Percentiles rank a stretch among this genome's conserved stretches.
Conservation (phyloP, 768 basidiomycete genomes). For the Tephrocybe sp. region DNA sequence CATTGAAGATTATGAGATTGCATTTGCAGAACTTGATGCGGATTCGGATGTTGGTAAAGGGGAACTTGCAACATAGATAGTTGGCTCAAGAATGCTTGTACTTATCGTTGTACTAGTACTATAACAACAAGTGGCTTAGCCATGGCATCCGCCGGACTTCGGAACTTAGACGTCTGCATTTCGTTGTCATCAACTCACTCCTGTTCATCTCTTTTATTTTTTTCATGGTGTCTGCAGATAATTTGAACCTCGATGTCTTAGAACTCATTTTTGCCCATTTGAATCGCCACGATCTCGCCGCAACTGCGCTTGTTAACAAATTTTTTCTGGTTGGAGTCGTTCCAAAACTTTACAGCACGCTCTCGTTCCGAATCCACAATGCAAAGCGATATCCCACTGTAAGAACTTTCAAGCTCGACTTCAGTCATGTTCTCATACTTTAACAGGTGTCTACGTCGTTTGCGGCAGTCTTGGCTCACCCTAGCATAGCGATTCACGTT, state of each 20-base stretch:
- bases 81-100: too few species aligned
- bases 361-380: conserved; percentile 56
- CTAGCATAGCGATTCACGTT: conserved; percentile 56
- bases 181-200: background rate
- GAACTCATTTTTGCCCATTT: conserved; percentile 64
- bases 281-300: conserved; percentile 54
- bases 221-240: conserved; percentile 64
- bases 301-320: conserved; percentile 61
- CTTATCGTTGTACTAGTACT: too few species aligned
- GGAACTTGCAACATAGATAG: too few species aligned
- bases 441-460: conserved; percentile 60
- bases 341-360: conserved; percentile 58
- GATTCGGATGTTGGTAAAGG: too few species aligned
- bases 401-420: background rate
- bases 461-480: conserved; percentile 51
- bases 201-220: background rate
- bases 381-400: conserved; percentile 59
- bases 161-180: background rate
- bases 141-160: too few species aligned
- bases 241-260: conserved; percentile 71
- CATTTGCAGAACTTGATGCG: conserved; percentile 4
- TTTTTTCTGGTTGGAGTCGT: conserved; percentile 66
- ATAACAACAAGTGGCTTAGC: too few species aligned
- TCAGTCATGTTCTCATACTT: background rate
- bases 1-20: conserved; percentile 15